A percentile compares a stretch with the other conserved stretches of the same genome.
Conservation (phyloP, 208 protist species). For the Angomonas deanei region DNA sequence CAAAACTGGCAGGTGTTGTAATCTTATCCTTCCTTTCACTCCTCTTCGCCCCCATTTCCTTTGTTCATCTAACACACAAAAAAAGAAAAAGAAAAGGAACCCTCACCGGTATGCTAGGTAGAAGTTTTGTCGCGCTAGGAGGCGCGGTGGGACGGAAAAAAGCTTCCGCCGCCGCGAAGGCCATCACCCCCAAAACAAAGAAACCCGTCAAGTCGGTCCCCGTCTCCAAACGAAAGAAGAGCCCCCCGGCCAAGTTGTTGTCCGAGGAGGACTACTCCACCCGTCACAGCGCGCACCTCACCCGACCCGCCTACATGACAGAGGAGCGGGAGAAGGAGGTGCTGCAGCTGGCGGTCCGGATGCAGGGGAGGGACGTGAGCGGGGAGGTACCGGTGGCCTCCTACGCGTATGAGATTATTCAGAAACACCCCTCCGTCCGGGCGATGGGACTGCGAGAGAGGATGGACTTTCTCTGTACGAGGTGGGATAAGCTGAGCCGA, state of each 20-base stretch:
- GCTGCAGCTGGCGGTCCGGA: slow-evolving; percentile 59
- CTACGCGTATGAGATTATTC: slow-evolving; percentile 76
- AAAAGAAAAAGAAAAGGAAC: background rate
- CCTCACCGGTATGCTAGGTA: background rate
- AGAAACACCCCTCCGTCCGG: slow-evolving; percentile 75
- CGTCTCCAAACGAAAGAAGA: too few species aligned
- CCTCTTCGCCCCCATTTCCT: background rate
- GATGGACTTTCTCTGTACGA: slow-evolving; percentile 76
- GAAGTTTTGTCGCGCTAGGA: background rate
- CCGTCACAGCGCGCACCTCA: background rate
- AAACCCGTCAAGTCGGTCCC: too few species aligned
- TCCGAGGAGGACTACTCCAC: background rate
- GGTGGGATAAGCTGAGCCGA: slow-evolving; percentile 63
- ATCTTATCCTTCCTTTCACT: background rate
- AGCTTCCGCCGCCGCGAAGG: background rate
- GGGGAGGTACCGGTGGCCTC: slow-evolving; percentile 81
- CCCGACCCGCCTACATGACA: slow-evolving; percentile 52
- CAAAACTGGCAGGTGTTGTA: background rate
- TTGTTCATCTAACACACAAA: background rate
- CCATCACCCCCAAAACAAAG: background rate
- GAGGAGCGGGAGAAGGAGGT: slow-evolving; percentile 64
- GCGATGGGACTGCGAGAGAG: slow-evolving; percentile 78
- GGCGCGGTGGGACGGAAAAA: background rate
- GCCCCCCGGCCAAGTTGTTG: background rate
- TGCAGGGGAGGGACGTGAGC: slow-evolving; percentile 69